phyloP scores from a whole-genome alignment of 1,284 basidiomycete genomes.

The Mrakiaceae sp. region DNA sequence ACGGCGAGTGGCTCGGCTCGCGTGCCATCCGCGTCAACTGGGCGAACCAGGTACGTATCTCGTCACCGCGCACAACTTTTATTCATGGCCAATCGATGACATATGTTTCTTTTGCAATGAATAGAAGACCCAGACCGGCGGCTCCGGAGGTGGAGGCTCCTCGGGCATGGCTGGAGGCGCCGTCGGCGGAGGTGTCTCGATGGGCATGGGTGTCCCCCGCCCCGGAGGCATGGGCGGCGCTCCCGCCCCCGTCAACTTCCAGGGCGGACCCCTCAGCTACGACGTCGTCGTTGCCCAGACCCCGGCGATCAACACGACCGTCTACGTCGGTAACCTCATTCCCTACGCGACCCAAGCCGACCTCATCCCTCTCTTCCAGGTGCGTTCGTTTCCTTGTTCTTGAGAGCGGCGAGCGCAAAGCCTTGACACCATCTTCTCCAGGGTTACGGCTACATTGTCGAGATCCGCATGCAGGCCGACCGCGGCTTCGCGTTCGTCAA shows the following conservation, averaged over 20 bases:
- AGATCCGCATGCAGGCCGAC: slow-evolving; percentile 97
- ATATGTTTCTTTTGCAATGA: background rate
- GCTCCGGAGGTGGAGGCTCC: slow-evolving; percentile 24
- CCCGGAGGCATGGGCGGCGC: slow-evolving; percentile 34
- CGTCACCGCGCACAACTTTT: background rate
- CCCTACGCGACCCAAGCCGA: slow-evolving; percentile 92
- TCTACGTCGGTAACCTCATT: slow-evolving; percentile 96
- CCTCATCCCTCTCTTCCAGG: slow-evolving; percentile 78
- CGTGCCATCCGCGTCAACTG: slow-evolving; percentile 98
- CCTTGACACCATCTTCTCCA: slow-evolving; percentile 33
- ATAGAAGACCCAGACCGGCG: slow-evolving; percentile 63
- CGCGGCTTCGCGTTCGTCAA: slow-evolving; percentile 98
- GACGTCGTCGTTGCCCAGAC: slow-evolving; percentile 80
- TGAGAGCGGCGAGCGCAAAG: background rate
- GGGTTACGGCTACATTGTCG: slow-evolving; percentile 91
- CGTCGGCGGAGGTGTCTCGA: background rate
- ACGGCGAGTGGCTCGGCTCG: slow-evolving; percentile 96
- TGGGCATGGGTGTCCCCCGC: slow-evolving; percentile 20
- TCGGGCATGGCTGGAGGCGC: slow-evolving; percentile 13
- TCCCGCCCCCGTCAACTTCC: slow-evolving; percentile 72
- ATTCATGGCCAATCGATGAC: background rate
- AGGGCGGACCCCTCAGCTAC: slow-evolving; percentile 73
- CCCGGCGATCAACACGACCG: slow-evolving; percentile 82
- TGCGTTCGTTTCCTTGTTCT: slow-evolving; percentile 2
- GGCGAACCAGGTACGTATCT: slow-evolving; percentile 63